Evolutionary conservation across 352 stramenopile genomes (phyloP).

Genomic region (Achlya hypogyna): DNA sequence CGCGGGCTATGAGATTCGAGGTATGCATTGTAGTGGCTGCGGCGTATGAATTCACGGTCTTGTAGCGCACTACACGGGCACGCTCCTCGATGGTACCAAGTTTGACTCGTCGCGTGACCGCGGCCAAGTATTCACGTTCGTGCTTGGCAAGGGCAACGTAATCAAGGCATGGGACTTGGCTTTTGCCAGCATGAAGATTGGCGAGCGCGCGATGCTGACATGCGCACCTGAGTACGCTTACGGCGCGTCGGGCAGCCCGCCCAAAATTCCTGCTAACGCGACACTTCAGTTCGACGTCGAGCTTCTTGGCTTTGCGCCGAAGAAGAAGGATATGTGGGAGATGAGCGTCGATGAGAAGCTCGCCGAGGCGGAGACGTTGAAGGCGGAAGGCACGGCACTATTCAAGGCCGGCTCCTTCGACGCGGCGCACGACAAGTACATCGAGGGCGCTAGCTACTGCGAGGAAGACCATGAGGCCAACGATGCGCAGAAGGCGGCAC

Average conservation of each 20-base stretch:
- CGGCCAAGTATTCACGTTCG: conserved; percentile 48
- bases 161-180: conserved; percentile 85
- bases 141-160: conserved; percentile 80
- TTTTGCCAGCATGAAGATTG: conserved; percentile 92
- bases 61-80: conserved; percentile 93
- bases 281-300: conserved; percentile 96
- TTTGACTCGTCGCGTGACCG: conserved; percentile 92
- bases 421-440: conserved; percentile 82
- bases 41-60: neutral
- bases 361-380: conserved; percentile 75
- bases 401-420: conserved; percentile 87
- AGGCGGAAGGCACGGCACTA: conserved; percentile 86
- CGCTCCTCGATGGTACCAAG: conserved; percentile 88
- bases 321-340: conserved; percentile 93
- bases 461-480: conserved; percentile 81
- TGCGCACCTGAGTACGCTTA: conserved; percentile 92
- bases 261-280: conserved; percentile 91
- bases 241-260: conserved; percentile 79
- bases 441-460: conserved; percentile 66
- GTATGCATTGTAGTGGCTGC: conserved; percentile 25
- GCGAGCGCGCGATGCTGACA: conserved; percentile 90
- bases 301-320: conserved; percentile 89
- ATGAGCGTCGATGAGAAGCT: conserved; percentile 82
- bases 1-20: conserved; percentile 72
- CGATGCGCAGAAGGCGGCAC: conserved; percentile 75